These are phyloP conservation scores for Collariella sp. DNA, from an alignment of 495 filamentous ascomycete genomes.

Conservation along the genomic window DNA sequence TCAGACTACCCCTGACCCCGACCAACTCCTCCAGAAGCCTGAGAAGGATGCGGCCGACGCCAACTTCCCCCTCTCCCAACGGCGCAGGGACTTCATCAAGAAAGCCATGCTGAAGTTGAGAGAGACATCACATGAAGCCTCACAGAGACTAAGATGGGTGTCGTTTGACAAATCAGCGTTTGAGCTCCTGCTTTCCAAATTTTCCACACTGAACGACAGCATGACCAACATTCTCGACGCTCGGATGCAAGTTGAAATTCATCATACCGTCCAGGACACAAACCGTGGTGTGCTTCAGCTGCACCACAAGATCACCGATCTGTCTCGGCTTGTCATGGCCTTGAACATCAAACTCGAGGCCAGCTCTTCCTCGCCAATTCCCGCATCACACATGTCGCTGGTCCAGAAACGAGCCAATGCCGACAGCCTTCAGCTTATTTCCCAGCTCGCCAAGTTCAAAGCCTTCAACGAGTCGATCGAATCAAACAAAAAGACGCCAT, in stretches of 20 bases:
- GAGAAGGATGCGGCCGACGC: slow-evolving; percentile 32
- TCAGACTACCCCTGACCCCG: slow-evolving; percentile 22
- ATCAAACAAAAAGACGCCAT: slow-evolving; percentile 19
- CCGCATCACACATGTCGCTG: slow-evolving; percentile 21
- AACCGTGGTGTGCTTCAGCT: slow-evolving; percentile 39
- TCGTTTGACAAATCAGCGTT: slow-evolving; percentile 38
- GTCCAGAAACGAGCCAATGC: slow-evolving; percentile 27
- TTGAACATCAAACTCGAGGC: slow-evolving; percentile 28
- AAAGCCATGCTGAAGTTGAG: slow-evolving; percentile 32
- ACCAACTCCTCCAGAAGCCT: slow-evolving; percentile 24
- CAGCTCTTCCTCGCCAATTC: slow-evolving; percentile 2
- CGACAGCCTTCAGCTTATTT: slow-evolving; percentile 28
- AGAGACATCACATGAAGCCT: slow-evolving; percentile 24
- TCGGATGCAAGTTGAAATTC: slow-evolving; percentile 37
- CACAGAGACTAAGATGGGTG: slow-evolving; percentile 31
- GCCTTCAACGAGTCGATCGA: slow-evolving; percentile 41
- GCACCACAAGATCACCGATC: slow-evolving; percentile 34
- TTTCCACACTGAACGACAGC: slow-evolving; percentile 36
- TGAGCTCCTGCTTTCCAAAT: slow-evolving; percentile 32
- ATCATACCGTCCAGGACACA: slow-evolving; percentile 37
- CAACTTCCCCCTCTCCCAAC: slow-evolving; percentile 29
- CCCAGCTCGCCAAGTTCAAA: slow-evolving; percentile 41
- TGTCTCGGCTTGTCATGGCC: slow-evolving; percentile 35
- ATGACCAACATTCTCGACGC: slow-evolving; percentile 40
- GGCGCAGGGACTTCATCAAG: slow-evolving; percentile 32